Evolutionary conservation across 139 green algal species (phyloP).

Genomic region (Bryopsis sp.): DNA sequence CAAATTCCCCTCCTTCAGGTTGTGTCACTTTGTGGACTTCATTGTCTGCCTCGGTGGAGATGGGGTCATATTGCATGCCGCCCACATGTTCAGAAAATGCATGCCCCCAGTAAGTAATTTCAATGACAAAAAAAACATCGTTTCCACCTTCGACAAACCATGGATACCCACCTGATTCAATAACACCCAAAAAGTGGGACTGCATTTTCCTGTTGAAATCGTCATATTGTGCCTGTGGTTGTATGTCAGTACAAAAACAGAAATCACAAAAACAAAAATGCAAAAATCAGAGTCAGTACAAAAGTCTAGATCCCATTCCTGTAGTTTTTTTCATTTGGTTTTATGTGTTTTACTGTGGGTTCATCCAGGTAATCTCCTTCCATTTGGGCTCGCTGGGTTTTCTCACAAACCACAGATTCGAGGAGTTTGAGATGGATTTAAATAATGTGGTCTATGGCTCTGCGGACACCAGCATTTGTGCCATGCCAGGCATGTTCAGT

Average conservation of each 20-base stretch:
- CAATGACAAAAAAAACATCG: background rate
- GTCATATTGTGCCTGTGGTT: too few relatives aligned
- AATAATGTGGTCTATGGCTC: slow-evolving; percentile 16
- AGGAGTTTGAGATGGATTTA: slow-evolving; percentile 63
- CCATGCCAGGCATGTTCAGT: slow-evolving; percentile 13
- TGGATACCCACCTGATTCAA: too few relatives aligned
- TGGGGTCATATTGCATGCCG: slow-evolving; percentile 90
- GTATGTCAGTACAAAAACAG: too few relatives aligned
- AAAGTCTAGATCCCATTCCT: too few relatives aligned
- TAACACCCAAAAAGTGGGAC: too few relatives aligned
- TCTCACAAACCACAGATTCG: slow-evolving; percentile 78
- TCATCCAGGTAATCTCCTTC: slow-evolving; percentile 75
- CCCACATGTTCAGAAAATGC: slow-evolving; percentile 59
- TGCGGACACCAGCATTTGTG: slow-evolving; percentile 10
- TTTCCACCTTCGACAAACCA: too few relatives aligned
- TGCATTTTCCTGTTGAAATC: too few relatives aligned
- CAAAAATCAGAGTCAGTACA: too few relatives aligned
- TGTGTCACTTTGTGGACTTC: slow-evolving; percentile 84
- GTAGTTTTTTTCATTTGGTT: too few relatives aligned
- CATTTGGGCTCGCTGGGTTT: slow-evolving; percentile 96
- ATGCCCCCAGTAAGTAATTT: slow-evolving; percentile 30
- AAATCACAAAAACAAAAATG: too few relatives aligned
- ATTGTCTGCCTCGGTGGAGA: slow-evolving; percentile 93
- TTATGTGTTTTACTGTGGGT: background rate
- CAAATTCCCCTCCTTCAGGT: slow-evolving; percentile 19